phyloP scores from a whole-genome alignment of 139 green algal genomes.

The Pedinophyceae sp. region DNA sequence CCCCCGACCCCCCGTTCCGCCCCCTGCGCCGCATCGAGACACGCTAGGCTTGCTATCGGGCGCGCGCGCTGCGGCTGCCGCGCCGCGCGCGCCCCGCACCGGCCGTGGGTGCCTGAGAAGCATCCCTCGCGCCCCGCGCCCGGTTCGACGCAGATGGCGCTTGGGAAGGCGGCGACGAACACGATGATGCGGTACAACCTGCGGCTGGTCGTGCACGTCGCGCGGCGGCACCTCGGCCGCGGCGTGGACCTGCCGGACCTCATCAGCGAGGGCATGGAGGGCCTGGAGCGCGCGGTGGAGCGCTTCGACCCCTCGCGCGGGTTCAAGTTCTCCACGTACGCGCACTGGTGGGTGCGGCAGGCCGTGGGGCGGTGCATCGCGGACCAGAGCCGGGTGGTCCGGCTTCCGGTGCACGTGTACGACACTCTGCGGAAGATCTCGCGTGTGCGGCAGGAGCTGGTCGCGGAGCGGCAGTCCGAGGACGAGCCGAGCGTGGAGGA shows the following conservation, averaged over 20 bases:
- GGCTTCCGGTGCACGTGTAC: slow-evolving; percentile 63
- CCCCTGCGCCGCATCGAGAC: too few species aligned
- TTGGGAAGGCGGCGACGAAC: slow-evolving; percentile 42
- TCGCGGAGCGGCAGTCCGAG: slow-evolving; percentile 8
- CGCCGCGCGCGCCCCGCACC: too few species aligned
- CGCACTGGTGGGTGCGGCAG: slow-evolving; percentile 77
- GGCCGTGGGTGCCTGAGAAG: too few species aligned
- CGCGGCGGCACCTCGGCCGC: slow-evolving; percentile 54
- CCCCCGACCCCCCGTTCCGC: too few species aligned
- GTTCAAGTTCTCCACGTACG: slow-evolving; percentile 74
- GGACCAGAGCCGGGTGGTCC: slow-evolving; percentile 43
- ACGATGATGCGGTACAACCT: slow-evolving; percentile 83
- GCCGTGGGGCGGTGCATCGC: slow-evolving; percentile 45
- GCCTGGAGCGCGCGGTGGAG: slow-evolving; percentile 36
- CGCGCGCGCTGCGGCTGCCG: too few species aligned
- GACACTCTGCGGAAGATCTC: slow-evolving; percentile 7
- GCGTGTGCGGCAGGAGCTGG: slow-evolving; percentile 5
- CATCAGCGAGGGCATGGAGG: slow-evolving; percentile 33
- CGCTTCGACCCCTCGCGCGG: slow-evolving; percentile 53
- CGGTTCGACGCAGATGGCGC: too few species aligned
- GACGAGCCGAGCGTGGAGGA: slow-evolving; percentile 18
- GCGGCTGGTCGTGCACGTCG: slow-evolving; percentile 80
- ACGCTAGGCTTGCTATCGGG: too few species aligned
- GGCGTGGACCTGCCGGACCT: slow-evolving; percentile 46
- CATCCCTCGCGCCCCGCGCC: too few species aligned